A percentile compares a stretch with the other conserved stretches of the same genome.
Conservation (phyloP, 2,329 filamentous ascomycete genomes). For the Dactylellina parvicollis region DNA sequence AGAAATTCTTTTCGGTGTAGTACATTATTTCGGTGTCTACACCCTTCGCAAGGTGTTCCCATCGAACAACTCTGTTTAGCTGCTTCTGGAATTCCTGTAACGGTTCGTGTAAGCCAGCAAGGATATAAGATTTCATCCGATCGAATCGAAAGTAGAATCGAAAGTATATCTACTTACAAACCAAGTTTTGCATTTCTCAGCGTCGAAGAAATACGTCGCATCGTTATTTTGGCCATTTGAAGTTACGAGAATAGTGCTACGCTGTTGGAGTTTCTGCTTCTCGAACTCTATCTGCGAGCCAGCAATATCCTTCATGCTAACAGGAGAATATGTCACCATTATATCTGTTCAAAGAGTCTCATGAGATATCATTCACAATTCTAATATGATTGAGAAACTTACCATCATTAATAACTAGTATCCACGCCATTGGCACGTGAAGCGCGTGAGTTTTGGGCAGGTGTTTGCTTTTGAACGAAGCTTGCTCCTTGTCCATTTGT, state of each 20-base stretch:
- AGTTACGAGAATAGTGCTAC: slow-evolving; percentile 17
- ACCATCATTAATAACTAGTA: slow-evolving; percentile 40
- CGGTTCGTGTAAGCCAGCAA: too few relatives aligned
- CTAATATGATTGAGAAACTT: not conserved
- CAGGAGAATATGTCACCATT: slow-evolving; percentile 21
- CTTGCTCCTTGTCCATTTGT: slow-evolving; percentile 26
- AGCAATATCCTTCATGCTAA: slow-evolving; percentile 15
- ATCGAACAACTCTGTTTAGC: slow-evolving; percentile 9
- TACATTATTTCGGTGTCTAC: not conserved
- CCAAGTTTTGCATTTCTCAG: slow-evolving; percentile 44
- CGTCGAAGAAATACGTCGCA: slow-evolving; percentile 14
- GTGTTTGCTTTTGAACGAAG: slow-evolving; percentile 16
- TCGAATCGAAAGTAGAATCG: too few relatives aligned
- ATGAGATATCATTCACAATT: not conserved
- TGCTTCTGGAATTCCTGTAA: slow-evolving; percentile 32
- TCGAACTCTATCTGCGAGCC: slow-evolving; percentile 30
- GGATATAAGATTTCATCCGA: not conserved
- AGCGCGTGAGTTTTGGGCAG: slow-evolving; percentile 23
- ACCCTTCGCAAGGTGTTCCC: not conserved
- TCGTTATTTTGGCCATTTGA: not conserved
- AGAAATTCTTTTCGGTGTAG: slow-evolving; percentile 23
- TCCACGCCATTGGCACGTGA: slow-evolving; percentile 23
- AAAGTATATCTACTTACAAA: slow-evolving; percentile 22
- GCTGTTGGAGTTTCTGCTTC: slow-evolving; percentile 4
- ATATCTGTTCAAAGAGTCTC: slow-evolving; percentile 7